Percentiles rank a stretch among this genome's conserved stretches.
Evolutionary conservation across 164 flowering plant species (phyloP).

Genomic region (Piper betle): DNA sequence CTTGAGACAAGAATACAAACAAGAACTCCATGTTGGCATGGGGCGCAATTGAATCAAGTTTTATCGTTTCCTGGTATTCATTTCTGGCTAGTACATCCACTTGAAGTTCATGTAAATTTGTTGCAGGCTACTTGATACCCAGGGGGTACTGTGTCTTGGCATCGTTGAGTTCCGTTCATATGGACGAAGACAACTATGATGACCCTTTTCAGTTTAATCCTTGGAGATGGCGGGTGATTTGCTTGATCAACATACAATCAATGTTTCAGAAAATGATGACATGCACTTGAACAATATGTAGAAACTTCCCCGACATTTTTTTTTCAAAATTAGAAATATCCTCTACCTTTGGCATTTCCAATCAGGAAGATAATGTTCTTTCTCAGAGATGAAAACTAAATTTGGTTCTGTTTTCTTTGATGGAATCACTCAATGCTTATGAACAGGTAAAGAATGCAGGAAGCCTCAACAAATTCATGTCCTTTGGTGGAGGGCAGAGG

Average conservation of each 20-base stretch:
- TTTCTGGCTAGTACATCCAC: no score
- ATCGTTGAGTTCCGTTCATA: constrained; percentile 67
- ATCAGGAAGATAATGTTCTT: background rate
- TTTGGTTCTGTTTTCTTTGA: background rate
- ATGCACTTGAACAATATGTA: no score
- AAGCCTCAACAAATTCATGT: constrained; percentile 37
- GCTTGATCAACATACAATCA: background rate
- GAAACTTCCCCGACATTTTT: no score
- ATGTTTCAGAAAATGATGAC: background rate
- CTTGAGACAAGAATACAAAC: no score
- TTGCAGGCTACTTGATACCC: constrained; percentile 74
- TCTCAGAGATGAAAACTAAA: no score
- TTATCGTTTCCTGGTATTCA: no score
- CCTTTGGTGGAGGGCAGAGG: constrained; percentile 97
- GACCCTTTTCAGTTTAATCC: constrained; percentile 81
- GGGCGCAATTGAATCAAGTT: no score
- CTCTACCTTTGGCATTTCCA: background rate
- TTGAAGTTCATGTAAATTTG: background rate
- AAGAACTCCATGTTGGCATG: no score
- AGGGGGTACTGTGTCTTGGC: constrained; percentile 82
- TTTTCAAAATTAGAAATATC: background rate
- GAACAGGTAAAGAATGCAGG: constrained; percentile 1
- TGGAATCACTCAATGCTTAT: background rate
- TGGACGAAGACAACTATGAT: constrained; percentile 65
- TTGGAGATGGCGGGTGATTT: constrained; percentile 89